Evolutionary conservation across 2,329 filamentous ascomycete species (phyloP), one percentile per base, ranked within the genome.

Genomic region (Colletotrichum chrysophilum): DNA sequence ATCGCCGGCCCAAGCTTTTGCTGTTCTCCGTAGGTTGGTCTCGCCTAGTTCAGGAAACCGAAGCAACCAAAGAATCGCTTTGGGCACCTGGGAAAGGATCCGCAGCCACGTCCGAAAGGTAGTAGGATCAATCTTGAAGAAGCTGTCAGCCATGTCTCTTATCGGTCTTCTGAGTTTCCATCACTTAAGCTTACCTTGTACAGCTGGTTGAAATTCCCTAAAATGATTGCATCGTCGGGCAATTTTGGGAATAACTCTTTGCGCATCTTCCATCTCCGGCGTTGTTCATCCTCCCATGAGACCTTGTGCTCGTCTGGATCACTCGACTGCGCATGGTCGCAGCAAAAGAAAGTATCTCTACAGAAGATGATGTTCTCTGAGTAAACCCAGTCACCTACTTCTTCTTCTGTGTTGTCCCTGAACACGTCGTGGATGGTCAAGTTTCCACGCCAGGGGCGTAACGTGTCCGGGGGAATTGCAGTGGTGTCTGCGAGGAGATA

Each of bases 161-260:
- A 30, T 81, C n/a, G 18, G n/a, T 21, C 16, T n/a, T 21, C 10
- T 7, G 13, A 24, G 21, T 26, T 28, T 66, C 14, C 18, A 18
- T 60, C 24, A 10, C 13, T n/a, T 12, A 12, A 34, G 80, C 88
- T 78, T 88, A 97, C 96, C 92, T 99, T 99, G 87, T 99, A 99
- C 36, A 99, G 88, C 84, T 99, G 97, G 82, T 99, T 99, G 86
- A 99, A 99, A 84, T 99, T 99, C 8, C 95, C 97, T 74, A 99
- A 90, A 80, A 99, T 98, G 80, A 99, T 93, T 24, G 92, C 91
- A 82, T 98, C 93, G 80, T 98, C 94, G 4, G 92, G 88, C 14
- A 99, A 87, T 21, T 91, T 89, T 1, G 97, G 97, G 80, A 99
- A 99, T 52, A 99, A 86, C 80, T 97, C 93, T 81, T 96, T 97